Evolutionary conservation across 106 monocot genomes (phyloP).

Genomic region (Cymbidium sinense): DNA sequence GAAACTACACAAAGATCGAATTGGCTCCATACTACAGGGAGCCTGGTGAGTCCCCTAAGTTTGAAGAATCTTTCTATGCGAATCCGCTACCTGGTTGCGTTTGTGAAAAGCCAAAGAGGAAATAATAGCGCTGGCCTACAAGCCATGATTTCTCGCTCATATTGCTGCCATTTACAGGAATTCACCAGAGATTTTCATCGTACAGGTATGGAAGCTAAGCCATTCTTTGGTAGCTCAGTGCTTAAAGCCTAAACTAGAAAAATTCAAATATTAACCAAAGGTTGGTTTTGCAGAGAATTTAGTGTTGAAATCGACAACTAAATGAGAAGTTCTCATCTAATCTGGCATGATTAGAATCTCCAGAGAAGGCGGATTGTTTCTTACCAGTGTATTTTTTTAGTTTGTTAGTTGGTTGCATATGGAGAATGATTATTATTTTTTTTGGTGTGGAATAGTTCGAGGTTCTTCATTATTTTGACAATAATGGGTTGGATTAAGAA

Average conservation of each 20-base stretch:
- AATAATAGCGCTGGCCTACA: background rate
- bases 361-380: background rate
- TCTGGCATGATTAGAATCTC: no score
- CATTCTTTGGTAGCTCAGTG: background rate
- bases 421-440: background rate
- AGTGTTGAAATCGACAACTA: background rate
- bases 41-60: slow-evolving; percentile 64
- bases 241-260: background rate
- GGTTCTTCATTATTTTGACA: background rate
- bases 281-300: background rate
- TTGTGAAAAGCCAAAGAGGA: slow-evolving; percentile 37
- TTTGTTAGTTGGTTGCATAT: background rate
- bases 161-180: background rate
- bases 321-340: no score
- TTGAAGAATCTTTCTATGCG: slow-evolving; percentile 86
- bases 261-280: background rate
- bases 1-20: slow-evolving; percentile 49
- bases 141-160: background rate
- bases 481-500: background rate
- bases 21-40: slow-evolving; percentile 68
- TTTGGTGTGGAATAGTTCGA: background rate
- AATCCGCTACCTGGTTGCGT: slow-evolving; percentile 79
- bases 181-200: background rate
- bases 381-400: background rate
- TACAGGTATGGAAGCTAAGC: background rate